These are phyloP conservation scores for Aspergillus sp. DNA, from an alignment of 2,329 filamentous ascomycete genomes.

Conservation along the genomic window DNA sequence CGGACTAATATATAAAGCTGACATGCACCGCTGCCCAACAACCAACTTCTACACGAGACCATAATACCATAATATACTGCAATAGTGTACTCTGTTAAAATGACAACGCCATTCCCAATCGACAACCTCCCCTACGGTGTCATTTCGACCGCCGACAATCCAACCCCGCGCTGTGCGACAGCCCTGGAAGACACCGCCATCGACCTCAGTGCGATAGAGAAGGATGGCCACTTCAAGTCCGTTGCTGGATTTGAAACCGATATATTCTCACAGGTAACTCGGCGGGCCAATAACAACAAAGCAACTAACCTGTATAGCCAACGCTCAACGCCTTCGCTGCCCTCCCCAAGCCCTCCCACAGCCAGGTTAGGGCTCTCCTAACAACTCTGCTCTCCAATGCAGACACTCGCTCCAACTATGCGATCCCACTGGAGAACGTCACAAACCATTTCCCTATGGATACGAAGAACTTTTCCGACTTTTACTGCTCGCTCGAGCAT, in stretches of 20 bases:
- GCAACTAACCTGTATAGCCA: neutral
- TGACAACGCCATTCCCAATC: conserved; percentile 15
- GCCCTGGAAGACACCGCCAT: conserved; percentile 11
- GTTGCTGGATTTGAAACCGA: conserved; percentile 5
- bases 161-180: conserved; percentile 14
- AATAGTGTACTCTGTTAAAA: neutral
- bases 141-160: conserved; percentile 11
- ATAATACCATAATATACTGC: neutral
- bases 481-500: conserved; percentile 20
- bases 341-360: conserved; percentile 7
- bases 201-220: conserved; percentile 13
- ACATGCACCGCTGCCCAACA: neutral
- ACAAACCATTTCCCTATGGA: conserved; percentile 17
- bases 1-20: neutral
- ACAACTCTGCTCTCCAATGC: conserved; percentile 1
- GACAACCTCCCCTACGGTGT: conserved; percentile 20
- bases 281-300: too few species aligned
- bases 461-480: conserved; percentile 18
- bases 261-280: conserved; percentile 7
- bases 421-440: conserved; percentile 8
- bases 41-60: too few species aligned
- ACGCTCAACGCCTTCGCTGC: conserved; percentile 15
- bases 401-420: conserved; percentile 2
- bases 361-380: conserved; percentile 6
- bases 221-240: conserved; percentile 10